These are phyloP conservation scores for Coniochaeta sp. DNA, from an alignment of 2,329 filamentous ascomycete genomes.

Conservation along the genomic window DNA sequence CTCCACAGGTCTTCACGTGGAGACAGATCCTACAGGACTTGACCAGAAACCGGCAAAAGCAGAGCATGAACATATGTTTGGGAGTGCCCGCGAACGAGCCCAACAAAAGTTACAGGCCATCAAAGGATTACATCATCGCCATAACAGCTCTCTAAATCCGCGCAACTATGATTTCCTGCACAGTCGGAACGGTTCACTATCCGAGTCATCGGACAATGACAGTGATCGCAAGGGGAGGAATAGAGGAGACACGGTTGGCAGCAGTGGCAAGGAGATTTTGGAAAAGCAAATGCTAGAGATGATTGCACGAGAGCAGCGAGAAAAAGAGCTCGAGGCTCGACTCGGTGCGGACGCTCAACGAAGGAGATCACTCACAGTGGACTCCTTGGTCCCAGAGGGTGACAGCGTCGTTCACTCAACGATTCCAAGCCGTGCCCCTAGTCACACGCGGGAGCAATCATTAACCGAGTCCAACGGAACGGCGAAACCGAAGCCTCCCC, in stretches of 20 bases:
- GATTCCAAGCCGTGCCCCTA: slow-evolving; percentile 17
- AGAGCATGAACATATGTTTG: slow-evolving; percentile 38
- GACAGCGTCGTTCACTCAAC: slow-evolving; percentile 17
- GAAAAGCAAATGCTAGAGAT: slow-evolving; percentile 58
- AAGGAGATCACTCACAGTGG: not conserved
- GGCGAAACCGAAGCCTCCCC: slow-evolving; percentile 14
- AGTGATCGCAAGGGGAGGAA: slow-evolving; percentile 33
- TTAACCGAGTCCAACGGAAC: slow-evolving; percentile 31
- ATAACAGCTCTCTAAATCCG: slow-evolving; percentile 39
- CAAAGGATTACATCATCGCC: slow-evolving; percentile 47
- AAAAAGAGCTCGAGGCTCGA: slow-evolving; percentile 27
- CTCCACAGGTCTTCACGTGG: slow-evolving; percentile 16
- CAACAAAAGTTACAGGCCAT: slow-evolving; percentile 54
- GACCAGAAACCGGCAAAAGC: slow-evolving; percentile 19
- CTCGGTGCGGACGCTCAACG: slow-evolving; percentile 12
- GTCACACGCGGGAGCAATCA: slow-evolving; percentile 29
- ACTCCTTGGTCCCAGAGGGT: slow-evolving; percentile 17
- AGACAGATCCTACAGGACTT: slow-evolving; percentile 10
- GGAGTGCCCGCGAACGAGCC: slow-evolving; percentile 50
- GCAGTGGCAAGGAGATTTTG: slow-evolving; percentile 44
- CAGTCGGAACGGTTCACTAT: slow-evolving; percentile 46
- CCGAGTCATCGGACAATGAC: slow-evolving; percentile 55
- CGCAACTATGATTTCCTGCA: slow-evolving; percentile 47
- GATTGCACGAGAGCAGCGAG: slow-evolving; percentile 45
- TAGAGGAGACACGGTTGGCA: slow-evolving; percentile 40